These are phyloP conservation scores for Miscanthus lutarioriparius DNA, from an alignment of 176 grass and related monocot genomes.

Conservation along the genomic window DNA sequence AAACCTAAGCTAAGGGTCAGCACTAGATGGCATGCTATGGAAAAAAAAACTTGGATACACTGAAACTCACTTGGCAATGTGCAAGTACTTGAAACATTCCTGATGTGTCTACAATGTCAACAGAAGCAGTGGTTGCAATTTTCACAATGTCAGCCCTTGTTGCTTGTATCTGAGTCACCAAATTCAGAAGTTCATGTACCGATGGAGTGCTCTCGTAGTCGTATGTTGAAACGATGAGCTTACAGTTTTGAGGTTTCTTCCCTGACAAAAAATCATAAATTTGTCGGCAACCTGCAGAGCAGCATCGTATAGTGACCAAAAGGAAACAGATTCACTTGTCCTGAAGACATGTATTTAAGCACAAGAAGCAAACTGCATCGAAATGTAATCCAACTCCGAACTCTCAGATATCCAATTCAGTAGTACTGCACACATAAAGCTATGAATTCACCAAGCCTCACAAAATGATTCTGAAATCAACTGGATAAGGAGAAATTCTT, in stretches of 20 bases:
- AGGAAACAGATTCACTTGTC: background rate
- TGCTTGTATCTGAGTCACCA: slow-evolving; percentile 65
- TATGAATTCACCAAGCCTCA: background rate
- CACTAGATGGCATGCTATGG: background rate
- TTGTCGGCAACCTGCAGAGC: slow-evolving; percentile 64
- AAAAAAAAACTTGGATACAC: background rate
- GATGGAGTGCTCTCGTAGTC: slow-evolving; percentile 83
- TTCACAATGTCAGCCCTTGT: slow-evolving; percentile 87
- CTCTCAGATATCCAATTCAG: background rate
- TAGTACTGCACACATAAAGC: background rate
- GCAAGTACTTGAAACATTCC: slow-evolving; percentile 81
- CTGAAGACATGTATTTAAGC: background rate
- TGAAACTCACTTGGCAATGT: slow-evolving; percentile 65
- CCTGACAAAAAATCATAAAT: slow-evolving; percentile 70
- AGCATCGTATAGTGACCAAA: background rate
- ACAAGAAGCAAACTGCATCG: background rate
- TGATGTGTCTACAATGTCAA: slow-evolving; percentile 76
- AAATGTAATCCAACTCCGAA: background rate
- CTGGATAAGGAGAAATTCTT: background rate
- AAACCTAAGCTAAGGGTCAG: background rate
- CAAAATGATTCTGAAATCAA: background rate
- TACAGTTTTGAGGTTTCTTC: slow-evolving; percentile 77
- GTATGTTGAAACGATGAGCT: slow-evolving; percentile 80
- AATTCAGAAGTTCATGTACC: slow-evolving; percentile 52
- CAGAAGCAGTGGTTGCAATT: slow-evolving; percentile 75